Conservation (phyloP, 805 yeast genomes). For the Schwanniomyces vanrijiae region DNA sequence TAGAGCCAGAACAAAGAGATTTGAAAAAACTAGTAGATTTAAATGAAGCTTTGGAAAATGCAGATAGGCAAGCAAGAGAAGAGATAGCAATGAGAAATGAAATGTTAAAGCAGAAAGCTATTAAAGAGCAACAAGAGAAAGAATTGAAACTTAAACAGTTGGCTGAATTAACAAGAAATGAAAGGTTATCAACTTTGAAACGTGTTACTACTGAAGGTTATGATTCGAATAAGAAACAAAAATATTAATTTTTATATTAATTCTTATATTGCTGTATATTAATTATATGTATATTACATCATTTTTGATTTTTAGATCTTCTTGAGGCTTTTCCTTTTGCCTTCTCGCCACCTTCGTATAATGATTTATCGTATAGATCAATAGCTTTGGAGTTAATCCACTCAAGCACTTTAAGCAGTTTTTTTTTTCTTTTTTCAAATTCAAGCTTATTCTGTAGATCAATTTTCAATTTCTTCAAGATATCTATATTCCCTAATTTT, state of each 20-base stretch:
- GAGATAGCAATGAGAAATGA: conserved; percentile 27
- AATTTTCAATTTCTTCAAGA: conserved; percentile 19
- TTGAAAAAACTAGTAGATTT: conserved; percentile 59
- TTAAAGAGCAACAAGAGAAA: conserved; percentile 26
- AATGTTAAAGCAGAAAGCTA: conserved; percentile 20
- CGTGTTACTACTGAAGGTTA: conserved; percentile 4
- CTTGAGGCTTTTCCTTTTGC: conserved; percentile 18
- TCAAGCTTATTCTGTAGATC: conserved; percentile 30
- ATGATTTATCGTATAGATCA: conserved; percentile 49
- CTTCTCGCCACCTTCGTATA: conserved; percentile 56
- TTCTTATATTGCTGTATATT: not conserved
- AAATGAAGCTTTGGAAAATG: conserved; percentile 69
- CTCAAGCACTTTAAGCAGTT: conserved; percentile 47
- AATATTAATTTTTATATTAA: conserved; percentile 1
- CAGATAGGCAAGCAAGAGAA: conserved; percentile 42
- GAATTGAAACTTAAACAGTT: conserved; percentile 28
- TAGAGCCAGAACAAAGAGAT: conserved; percentile 16
- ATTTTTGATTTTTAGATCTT: conserved; percentile 7
- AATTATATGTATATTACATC: conserved; percentile 4
- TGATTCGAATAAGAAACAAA: conserved; percentile 10
- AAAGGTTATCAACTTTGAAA: conserved; percentile 11
- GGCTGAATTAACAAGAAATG: conserved; percentile 25
- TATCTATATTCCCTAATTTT: conserved; percentile 25
- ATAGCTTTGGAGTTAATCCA: conserved; percentile 65
- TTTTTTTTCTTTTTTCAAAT: conserved; percentile 38